Conservation (phyloP, 1,139 yeast species). For the Candida glucosophila region DNA sequence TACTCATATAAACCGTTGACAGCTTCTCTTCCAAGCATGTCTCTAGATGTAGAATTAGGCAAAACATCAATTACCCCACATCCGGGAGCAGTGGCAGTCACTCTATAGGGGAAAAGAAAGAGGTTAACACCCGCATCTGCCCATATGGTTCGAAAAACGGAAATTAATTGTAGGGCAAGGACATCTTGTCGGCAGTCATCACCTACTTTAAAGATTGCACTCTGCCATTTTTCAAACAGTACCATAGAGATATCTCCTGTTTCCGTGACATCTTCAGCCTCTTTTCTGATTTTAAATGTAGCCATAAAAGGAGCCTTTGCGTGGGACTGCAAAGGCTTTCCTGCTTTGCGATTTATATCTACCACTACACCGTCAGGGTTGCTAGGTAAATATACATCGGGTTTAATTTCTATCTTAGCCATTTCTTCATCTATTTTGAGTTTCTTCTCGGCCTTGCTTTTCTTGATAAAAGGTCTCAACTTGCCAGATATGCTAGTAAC, state of each 20-base stretch:
- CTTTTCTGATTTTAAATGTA: constrained; percentile 73
- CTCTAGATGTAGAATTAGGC: constrained; percentile 91
- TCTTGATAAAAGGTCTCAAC: constrained; percentile 86
- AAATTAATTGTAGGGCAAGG: constrained; percentile 82
- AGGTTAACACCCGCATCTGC: constrained; percentile 79
- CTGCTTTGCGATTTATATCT: constrained; percentile 87
- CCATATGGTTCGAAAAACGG: constrained; percentile 90
- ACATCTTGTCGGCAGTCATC: constrained; percentile 99
- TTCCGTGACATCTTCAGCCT: constrained; percentile 36
- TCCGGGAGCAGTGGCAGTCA: constrained; percentile 98
- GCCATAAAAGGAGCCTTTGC: constrained; percentile 99
- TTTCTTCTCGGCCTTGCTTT: constrained; percentile 93
- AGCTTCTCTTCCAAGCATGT: constrained; percentile 98
- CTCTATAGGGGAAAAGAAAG: constrained; percentile 87
- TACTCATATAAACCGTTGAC: constrained; percentile 95
- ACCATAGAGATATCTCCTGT: constrained; percentile 26
- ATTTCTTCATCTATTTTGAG: constrained; percentile 94
- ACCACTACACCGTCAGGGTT: constrained; percentile 94
- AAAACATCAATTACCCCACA: constrained; percentile 98
- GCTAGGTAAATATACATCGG: constrained; percentile 89
- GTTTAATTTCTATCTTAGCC: constrained; percentile 66
- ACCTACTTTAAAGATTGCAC: constrained; percentile 98
- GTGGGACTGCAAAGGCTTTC: constrained; percentile 95
- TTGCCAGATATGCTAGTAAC: constrained; percentile 93
- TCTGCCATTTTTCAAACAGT: constrained; percentile 65